Percentiles rank a stretch among this genome's conserved stretches.
These are phyloP conservation scores for Tuber aestivum DNA, from an alignment of 495 filamentous ascomycete genomes.

Conservation along the genomic window DNA sequence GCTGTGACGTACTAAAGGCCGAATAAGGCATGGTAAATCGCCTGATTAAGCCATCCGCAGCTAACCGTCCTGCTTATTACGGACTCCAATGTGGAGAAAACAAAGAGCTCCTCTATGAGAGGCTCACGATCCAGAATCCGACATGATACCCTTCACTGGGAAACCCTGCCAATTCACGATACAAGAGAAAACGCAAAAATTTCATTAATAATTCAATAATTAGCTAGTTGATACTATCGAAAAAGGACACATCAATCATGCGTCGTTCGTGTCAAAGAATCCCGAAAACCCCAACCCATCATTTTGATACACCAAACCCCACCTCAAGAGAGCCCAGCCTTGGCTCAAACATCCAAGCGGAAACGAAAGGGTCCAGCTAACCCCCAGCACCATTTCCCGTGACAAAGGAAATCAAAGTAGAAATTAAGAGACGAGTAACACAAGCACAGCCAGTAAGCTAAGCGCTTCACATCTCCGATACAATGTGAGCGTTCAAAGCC, in stretches of 20 bases:
- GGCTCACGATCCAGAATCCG: neutral
- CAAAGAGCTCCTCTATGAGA: neutral
- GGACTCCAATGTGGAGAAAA: neutral
- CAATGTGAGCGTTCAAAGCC: constrained; percentile 75
- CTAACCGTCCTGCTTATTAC: neutral
- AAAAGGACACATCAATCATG: neutral
- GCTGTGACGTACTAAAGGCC: neutral
- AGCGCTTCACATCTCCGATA: constrained; percentile 69
- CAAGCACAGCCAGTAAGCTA: neutral
- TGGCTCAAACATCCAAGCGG: neutral
- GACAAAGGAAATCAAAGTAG: neutral
- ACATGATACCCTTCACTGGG: neutral
- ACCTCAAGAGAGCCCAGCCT: neutral
- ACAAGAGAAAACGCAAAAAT: neutral
- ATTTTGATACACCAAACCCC: neutral
- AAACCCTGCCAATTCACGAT: neutral
- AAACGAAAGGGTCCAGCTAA: neutral
- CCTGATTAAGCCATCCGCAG: neutral
- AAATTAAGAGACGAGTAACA: neutral
- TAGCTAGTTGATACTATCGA: neutral
- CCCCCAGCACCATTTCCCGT: neutral
- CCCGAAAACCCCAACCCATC: neutral
- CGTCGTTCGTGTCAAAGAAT: neutral
- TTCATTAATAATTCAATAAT: neutral
- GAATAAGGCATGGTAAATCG: neutral